phyloP scores from a whole-genome alignment of 169 alveolate species.

The Cyclospora cayetanensis region DNA sequence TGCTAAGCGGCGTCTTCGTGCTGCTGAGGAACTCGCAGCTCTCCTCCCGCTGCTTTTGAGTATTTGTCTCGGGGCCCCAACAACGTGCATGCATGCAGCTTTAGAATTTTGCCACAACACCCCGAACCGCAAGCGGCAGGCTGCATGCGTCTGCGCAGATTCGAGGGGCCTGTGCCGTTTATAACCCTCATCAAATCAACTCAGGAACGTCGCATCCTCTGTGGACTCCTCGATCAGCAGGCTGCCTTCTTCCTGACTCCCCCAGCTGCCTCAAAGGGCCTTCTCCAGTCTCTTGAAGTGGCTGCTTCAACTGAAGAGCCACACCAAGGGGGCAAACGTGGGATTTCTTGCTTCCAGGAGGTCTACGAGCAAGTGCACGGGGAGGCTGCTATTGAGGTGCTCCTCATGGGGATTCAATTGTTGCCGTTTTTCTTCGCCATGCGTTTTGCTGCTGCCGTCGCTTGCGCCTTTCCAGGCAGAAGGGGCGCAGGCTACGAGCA shows the following conservation, averaged over 20 bases:
- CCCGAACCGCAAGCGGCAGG: neutral
- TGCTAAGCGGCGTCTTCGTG: neutral
- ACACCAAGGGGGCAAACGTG: neutral
- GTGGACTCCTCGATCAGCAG: slow-evolving; percentile 62
- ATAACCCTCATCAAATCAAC: slow-evolving; percentile 28
- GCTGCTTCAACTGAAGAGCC: neutral
- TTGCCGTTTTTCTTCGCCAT: neutral
- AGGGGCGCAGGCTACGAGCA: too few relatives aligned
- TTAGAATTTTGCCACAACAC: neutral
- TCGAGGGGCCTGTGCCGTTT: slow-evolving; percentile 46
- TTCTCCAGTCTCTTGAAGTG: neutral
- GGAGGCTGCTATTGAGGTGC: slow-evolving; percentile 8
- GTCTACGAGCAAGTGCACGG: slow-evolving; percentile 6
- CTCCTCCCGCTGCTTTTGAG: neutral
- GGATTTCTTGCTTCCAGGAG: neutral
- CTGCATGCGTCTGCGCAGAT: neutral
- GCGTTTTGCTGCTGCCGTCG: too few relatives aligned
- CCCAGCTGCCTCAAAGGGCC: neutral
- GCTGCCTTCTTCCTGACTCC: slow-evolving; percentile 60
- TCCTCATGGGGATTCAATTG: neutral
- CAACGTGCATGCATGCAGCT: neutral
- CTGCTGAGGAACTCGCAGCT: neutral
- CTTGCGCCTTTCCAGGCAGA: too few relatives aligned
- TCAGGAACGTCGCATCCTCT: slow-evolving; percentile 19
- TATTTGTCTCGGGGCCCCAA: neutral